These are phyloP conservation scores for Pulveroboletus sp. DNA, from an alignment of 768 basidiomycete species.

Conservation along the genomic window DNA sequence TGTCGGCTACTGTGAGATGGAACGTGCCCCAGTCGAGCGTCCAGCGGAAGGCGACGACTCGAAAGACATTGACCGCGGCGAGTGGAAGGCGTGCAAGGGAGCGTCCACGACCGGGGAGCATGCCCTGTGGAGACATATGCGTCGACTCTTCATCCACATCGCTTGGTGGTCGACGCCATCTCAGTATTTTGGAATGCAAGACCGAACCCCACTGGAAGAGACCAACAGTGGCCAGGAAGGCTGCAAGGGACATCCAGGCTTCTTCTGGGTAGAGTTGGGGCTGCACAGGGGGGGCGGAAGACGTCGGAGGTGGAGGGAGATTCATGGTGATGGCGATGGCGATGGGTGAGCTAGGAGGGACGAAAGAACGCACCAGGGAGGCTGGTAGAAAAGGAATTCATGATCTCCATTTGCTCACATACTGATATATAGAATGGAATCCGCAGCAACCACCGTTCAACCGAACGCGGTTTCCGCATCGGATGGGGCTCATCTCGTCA, in stretches of 20 bases:
- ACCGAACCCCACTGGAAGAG: conserved; percentile 25
- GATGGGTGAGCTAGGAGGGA: no score
- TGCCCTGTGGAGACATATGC: background rate
- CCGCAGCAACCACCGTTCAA: no score
- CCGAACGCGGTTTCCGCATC: background rate
- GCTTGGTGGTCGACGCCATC: background rate
- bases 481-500: background rate
- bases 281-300: no score
- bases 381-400: background rate
- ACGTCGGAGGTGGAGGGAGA: background rate
- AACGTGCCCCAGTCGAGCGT: conserved; percentile 42
- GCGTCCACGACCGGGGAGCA: conserved; percentile 27
- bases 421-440: conserved; percentile 8
- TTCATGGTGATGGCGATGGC: background rate
- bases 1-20: conserved; percentile 38
- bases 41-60: conserved; percentile 46
- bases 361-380: no score
- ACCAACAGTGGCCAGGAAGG: conserved; percentile 17
- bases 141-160: conserved; percentile 17
- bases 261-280: background rate
- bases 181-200: conserved; percentile 18
- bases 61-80: conserved; percentile 41
- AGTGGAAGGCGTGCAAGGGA: conserved; percentile 35
- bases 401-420: background rate
- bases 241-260: conserved; percentile 16